These are phyloP conservation scores for Gracilaria domingensis DNA, from an alignment of 23 red algal genomes.

Conservation along the genomic window DNA sequence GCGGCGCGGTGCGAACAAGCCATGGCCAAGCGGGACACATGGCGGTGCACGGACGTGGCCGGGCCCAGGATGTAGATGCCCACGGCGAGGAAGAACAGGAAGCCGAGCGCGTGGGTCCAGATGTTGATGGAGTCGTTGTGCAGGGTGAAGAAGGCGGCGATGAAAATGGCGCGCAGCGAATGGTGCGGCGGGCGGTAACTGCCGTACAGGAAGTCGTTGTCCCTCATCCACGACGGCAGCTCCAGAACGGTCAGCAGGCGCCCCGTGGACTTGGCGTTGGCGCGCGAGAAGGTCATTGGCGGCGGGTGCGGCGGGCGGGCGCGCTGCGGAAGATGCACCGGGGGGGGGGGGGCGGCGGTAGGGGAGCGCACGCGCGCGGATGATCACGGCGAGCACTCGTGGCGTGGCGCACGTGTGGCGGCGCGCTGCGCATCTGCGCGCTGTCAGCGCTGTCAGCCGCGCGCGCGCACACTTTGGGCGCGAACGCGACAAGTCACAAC, in stretches of 20 bases:
- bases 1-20: slow-evolving; percentile 63
- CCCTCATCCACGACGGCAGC: slow-evolving; percentile 87
- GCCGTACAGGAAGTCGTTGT: slow-evolving; percentile 82
- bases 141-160: slow-evolving; percentile 69
- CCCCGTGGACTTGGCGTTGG: not conserved
- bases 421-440: not conserved
- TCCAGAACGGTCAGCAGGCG: slow-evolving; percentile 43
- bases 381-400: too few species aligned
- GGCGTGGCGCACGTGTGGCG: too few species aligned
- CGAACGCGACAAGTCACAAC: too few species aligned
- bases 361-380: too few species aligned
- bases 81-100: slow-evolving; percentile 77
- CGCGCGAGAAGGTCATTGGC: slow-evolving; percentile 1
- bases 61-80: slow-evolving; percentile 65
- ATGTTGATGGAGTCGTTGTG: slow-evolving; percentile 97
- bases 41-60: slow-evolving; percentile 19
- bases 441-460: not conserved
- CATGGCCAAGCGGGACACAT: slow-evolving; percentile 58
- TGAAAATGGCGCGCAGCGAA: slow-evolving; percentile 55
- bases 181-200: slow-evolving; percentile 73
- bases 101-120: slow-evolving; percentile 85
- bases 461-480: too few species aligned
- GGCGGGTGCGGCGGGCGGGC: not conserved
- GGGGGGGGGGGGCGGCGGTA: too few species aligned
- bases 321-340: not conserved